Percentiles rank a stretch among this genome's conserved stretches.
Conservation (phyloP, 768 basidiomycete species). For the Serendipita sp. region DNA sequence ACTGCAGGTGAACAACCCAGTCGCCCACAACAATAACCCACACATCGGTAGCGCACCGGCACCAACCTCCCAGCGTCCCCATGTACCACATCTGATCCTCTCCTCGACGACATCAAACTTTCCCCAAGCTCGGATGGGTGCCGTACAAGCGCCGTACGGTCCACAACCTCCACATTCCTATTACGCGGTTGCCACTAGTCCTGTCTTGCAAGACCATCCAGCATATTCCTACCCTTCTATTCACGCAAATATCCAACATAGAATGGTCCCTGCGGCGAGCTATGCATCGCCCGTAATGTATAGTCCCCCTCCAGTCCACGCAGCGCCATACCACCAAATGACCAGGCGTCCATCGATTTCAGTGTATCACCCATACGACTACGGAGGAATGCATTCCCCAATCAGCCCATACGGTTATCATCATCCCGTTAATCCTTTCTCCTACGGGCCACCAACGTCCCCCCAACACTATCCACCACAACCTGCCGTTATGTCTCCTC, state of each 20-base stretch:
- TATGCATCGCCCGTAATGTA: background rate
- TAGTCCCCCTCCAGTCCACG: background rate
- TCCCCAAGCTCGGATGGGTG: background rate
- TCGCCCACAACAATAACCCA: background rate
- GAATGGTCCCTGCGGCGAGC: background rate
- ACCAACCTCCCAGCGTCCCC: background rate
- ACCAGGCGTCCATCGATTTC: background rate
- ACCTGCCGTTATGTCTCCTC: background rate
- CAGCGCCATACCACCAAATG: background rate
- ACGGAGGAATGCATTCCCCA: background rate
- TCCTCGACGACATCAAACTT: background rate
- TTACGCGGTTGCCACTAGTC: background rate
- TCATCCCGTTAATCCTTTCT: background rate
- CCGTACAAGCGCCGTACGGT: background rate
- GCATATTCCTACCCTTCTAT: background rate
- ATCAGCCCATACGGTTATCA: background rate
- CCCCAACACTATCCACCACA: background rate
- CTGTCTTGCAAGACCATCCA: slow-evolving; percentile 1
- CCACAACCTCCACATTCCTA: background rate
- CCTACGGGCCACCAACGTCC: background rate
- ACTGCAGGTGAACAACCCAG: background rate
- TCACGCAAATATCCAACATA: background rate
- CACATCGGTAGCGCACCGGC: background rate
- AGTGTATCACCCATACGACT: background rate
- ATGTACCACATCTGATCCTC: background rate